Evolutionary conservation across 768 basidiomycete genomes (phyloP).

Genomic region (Tylopilus balloui): DNA sequence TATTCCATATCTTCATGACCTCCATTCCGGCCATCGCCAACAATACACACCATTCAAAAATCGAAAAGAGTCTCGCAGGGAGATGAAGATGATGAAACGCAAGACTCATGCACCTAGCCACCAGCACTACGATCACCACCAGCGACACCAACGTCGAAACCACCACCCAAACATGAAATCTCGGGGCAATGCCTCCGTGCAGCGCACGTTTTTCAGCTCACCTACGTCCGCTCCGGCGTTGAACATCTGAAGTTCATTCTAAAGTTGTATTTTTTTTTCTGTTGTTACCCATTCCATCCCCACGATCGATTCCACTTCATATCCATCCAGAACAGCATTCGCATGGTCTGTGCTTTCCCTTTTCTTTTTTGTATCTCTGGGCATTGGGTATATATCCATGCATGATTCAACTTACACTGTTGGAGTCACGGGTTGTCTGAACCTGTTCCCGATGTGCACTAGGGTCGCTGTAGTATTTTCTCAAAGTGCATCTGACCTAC

Average conservation of each 20-base stretch:
- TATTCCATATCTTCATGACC: constrained; percentile 29
- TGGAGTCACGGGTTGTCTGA: constrained; percentile 3
- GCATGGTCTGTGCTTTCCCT: not conserved
- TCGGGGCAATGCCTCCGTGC: constrained; percentile 51
- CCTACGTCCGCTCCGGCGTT: constrained; percentile 27
- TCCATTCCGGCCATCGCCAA: constrained; percentile 36
- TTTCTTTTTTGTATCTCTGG: constrained; percentile 19
- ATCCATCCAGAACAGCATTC: constrained; percentile 15
- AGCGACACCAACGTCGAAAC: constrained; percentile 50
- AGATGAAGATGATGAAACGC: constrained; percentile 63
- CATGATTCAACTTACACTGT: constrained; percentile 11
- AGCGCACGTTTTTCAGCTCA: constrained; percentile 43
- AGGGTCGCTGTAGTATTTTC: constrained; percentile 5
- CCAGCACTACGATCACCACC: constrained; percentile 40
- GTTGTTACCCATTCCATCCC: constrained; percentile 3
- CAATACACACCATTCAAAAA: constrained; percentile 43
- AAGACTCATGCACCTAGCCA: constrained; percentile 44
- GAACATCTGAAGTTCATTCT: constrained; percentile 22
- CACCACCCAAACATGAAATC: constrained; percentile 63
- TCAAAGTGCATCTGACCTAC: constrained; percentile 4
- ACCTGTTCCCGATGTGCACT: not conserved
- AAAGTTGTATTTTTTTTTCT: constrained; percentile 24
- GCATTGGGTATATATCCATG: constrained; percentile 23
- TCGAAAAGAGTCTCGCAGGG: constrained; percentile 60
- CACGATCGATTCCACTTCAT: constrained; percentile 7